Evolutionary conservation across 2,329 filamentous ascomycete genomes (phyloP), one percentile per base, ranked within the genome.

Genomic region (Coniella vitis): DNA sequence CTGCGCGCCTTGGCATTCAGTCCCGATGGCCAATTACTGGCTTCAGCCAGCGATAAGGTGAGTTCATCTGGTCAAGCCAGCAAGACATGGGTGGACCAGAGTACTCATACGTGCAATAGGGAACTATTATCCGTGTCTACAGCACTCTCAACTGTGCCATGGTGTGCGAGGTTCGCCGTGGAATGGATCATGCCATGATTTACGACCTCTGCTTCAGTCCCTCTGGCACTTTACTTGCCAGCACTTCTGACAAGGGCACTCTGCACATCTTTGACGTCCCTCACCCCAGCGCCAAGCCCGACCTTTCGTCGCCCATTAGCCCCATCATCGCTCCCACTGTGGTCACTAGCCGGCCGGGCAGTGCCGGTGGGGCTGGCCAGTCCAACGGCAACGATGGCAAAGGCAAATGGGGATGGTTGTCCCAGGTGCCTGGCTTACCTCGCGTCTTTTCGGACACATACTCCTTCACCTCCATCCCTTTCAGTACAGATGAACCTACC

Each of bases 181-280:
- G 93, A 37, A 84, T 95, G 41, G 93, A 98, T 60, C 85, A 83
- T 32, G 90, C 93, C 14, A 82, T 83, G 47, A 86, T 97, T 56
- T 95, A 87, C 68, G 91, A 87, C 2, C 74, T 98, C 10, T 84
- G 86, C 10, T 93, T 98, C 64, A 94, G 87, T 17, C 90, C 90
- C 0, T 83, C 83, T 1, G 87, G 86, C 45, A 79, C 76, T 38
- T 78, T 90, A 61, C 76, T 97, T 10, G 93, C 93, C 21, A 91
- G 90, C 54, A 97, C 91, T 1, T 96, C 90, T 1, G 93, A 98
- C 72, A 98, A 97, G 68, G 90, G 88, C 5, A 98, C 90, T 0
- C 74, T 98, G 10, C 93, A 98, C 66, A 78, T 98, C 34, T 98
- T 96, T 62, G 90, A 97, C 61, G 75, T 96, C 1, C 84, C 85